Evolutionary conservation across 2,329 filamentous ascomycete genomes (phyloP), one percentile per base, ranked within the genome.

Genomic region (Microascus cirrosus): DNA sequence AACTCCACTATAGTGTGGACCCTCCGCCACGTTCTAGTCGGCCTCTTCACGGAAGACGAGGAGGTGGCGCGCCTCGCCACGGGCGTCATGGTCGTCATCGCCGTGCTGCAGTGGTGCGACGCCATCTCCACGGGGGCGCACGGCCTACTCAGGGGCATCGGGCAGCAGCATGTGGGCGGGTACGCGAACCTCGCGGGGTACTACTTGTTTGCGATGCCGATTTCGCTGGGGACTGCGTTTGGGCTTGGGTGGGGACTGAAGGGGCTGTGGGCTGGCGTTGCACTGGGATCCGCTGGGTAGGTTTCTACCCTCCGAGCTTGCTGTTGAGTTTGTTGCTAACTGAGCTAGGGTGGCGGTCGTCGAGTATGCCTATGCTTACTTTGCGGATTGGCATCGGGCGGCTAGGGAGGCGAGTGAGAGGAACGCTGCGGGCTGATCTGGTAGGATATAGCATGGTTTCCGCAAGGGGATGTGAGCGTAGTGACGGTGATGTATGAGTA

Each of bases 91-190:
- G 92, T 91, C 0, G 73, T 96, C 2, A 90, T 89, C 60, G 91
- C 92, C 0, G 80, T 90, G 1, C 95, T 96, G 78, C 92, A 97
- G 69, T 79, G 96, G 25, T 92, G 95, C 65, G 93, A 99, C 70
- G 85, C 88, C 1, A 70, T 95, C 20, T 84, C 89, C 0, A 82
- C 88, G 2, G 86, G 86, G 45, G 90, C 89, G 59, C 92, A 94
- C 66, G 93, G 92, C 32, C 78, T 96, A 45, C 78, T 97, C 32
- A 82, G 94, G 50, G 93, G 93, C 13, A 81, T 97, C 18, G 94
- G 94, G 2, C 83, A 89, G 59, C 93, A 97, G 71, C 85, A 90
- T 62, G 85, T 97, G 59, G 93, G 93, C 13, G 92, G 93, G 0
- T 96, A 93, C 64, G 85, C 92, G 8, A 95, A 94, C 66, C 73